Conservation (phyloP, 2,329 filamentous ascomycete genomes). For the Fusarium armeniacum region DNA sequence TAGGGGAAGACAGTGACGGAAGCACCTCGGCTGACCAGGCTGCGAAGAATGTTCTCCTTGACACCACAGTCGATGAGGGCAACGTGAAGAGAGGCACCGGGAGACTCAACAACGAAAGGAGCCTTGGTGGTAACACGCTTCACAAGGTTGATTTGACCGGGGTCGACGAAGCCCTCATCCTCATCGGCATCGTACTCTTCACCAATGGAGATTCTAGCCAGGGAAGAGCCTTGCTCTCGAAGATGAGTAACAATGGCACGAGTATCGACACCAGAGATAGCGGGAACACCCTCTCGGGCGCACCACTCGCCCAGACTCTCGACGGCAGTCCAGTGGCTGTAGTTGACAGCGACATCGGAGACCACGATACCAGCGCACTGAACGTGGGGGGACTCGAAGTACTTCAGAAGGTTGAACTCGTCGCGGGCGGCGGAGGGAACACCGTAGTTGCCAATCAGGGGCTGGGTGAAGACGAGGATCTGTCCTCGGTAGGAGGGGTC, state of each 20-base stretch:
- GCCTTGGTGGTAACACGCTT: slow-evolving; percentile 98
- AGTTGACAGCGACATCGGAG: slow-evolving; percentile 90
- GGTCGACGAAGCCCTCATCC: slow-evolving; percentile 95
- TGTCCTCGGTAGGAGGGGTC: slow-evolving; percentile 92
- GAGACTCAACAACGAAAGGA: slow-evolving; percentile 93
- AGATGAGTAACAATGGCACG: slow-evolving; percentile 96
- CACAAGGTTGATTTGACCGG: slow-evolving; percentile 96
- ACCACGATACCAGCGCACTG: slow-evolving; percentile 97
- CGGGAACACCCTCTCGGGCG: slow-evolving; percentile 93
- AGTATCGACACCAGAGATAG: slow-evolving; percentile 96
- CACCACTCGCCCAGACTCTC: slow-evolving; percentile 96
- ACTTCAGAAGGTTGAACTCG: slow-evolving; percentile 90
- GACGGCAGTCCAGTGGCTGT: slow-evolving; percentile 99
- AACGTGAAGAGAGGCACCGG: slow-evolving; percentile 87
- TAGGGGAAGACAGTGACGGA: slow-evolving; percentile 96
- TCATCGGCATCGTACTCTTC: slow-evolving; percentile 99
- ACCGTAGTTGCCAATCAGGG: slow-evolving; percentile 98
- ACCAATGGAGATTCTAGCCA: slow-evolving; percentile 93
- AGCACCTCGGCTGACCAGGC: slow-evolving; percentile 89
- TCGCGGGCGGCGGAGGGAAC: slow-evolving; percentile 90
- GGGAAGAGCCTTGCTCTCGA: slow-evolving; percentile 95
- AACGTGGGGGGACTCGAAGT: slow-evolving; percentile 98
- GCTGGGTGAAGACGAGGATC: slow-evolving; percentile 98
- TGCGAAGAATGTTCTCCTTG: slow-evolving; percentile 99
- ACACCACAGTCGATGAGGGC: slow-evolving; percentile 98